Evolutionary conservation across 202 grass and related monocot genomes (phyloP).

Genomic region (Eragrostis tef): DNA sequence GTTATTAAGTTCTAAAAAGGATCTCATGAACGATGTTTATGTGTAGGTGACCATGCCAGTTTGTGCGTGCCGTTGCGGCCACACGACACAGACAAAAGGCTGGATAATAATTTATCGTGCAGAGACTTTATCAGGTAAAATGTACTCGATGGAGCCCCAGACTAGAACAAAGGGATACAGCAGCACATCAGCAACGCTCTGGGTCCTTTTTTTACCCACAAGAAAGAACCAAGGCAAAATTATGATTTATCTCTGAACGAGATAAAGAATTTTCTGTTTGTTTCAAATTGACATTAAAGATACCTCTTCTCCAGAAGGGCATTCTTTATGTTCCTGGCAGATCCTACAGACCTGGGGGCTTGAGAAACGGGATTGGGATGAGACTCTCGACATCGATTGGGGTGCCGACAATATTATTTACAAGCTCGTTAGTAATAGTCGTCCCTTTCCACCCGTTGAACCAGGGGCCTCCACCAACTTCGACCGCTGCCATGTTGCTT

Average conservation of each 20-base stretch:
- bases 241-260: neutral
- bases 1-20: neutral
- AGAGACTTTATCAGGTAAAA: neutral
- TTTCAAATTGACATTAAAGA: too few relatives aligned
- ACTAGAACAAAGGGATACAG: neutral
- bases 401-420: conserved; percentile 55
- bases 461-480: conserved; percentile 93
- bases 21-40: neutral
- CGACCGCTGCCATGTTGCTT: conserved; percentile 87
- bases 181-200: neutral
- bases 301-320: neutral
- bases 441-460: conserved; percentile 78
- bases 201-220: neutral
- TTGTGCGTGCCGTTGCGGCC: neutral
- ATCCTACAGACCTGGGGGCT: conserved; percentile 77
- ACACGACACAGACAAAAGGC: too few relatives aligned
- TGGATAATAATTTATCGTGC: neutral
- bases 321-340: neutral
- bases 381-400: conserved; percentile 69
- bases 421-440: conserved; percentile 49
- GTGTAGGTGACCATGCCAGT: neutral
- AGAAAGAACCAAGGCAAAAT: neutral
- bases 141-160: neutral
- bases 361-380: conserved; percentile 67
- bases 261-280: neutral